phyloP scores from a whole-genome alignment of 2,329 filamentous ascomycete species.

The Diaporthe sp. region DNA sequence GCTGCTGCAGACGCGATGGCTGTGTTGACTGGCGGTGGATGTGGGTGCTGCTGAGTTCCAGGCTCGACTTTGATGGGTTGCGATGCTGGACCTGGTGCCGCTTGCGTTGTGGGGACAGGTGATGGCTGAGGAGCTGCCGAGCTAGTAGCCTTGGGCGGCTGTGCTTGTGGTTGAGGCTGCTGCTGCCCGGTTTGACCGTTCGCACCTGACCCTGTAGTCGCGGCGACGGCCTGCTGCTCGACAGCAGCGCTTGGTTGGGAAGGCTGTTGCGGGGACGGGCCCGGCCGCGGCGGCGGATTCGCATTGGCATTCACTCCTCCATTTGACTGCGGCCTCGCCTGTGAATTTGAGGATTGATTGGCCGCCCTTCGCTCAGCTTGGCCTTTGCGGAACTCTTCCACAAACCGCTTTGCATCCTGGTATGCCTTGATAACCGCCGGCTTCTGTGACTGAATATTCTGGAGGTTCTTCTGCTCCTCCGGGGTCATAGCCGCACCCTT shows the following conservation, averaged over 20 bases:
- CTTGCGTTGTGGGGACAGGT: conserved; percentile 44
- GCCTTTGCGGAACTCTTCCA: conserved; percentile 62
- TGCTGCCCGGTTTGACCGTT: conserved; percentile 43
- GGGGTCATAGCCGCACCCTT: conserved; percentile 60
- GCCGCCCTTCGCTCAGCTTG: conserved; percentile 53
- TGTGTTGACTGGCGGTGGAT: conserved; percentile 44
- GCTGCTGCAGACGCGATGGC: conserved; percentile 52
- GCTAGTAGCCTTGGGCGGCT: conserved; percentile 44
- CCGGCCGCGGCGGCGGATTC: conserved; percentile 41
- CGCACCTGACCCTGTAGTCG: conserved; percentile 46
- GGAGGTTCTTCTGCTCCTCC: conserved; percentile 62
- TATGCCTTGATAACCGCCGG: conserved; percentile 61
- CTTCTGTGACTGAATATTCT: conserved; percentile 59
- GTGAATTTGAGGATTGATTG: conserved; percentile 43
- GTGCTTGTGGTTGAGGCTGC: conserved; percentile 41
- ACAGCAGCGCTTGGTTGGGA: conserved; percentile 48
- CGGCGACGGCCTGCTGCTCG: conserved; percentile 57
- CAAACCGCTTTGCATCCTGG: conserved; percentile 62
- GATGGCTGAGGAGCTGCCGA: conserved; percentile 41
- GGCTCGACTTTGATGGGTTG: conserved; percentile 56
- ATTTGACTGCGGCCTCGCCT: conserved; percentile 45
- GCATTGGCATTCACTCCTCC: conserved; percentile 39
- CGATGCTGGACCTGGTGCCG: conserved; percentile 44
- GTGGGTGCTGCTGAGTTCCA: conserved; percentile 47
- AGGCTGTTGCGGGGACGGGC: conserved; percentile 38